Conservation (phyloP, 345 rosid genomes). For the Mangifera indica region DNA sequence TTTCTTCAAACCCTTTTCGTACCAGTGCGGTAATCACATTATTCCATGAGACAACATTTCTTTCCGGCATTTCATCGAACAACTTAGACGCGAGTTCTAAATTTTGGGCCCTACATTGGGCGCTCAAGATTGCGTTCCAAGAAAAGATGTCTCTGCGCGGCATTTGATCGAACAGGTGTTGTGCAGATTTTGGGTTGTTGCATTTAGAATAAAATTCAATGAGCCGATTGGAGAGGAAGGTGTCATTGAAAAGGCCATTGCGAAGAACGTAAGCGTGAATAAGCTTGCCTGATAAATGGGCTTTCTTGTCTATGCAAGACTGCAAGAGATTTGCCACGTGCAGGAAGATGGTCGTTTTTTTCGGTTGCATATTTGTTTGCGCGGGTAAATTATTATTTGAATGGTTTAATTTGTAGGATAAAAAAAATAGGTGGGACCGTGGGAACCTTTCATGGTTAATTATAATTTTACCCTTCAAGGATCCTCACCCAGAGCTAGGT, state of each 20-base stretch:
- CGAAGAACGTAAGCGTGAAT: slow-evolving; percentile 49
- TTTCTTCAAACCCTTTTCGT: slow-evolving; percentile 40
- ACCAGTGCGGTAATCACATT: slow-evolving; percentile 61
- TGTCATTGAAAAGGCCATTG: slow-evolving; percentile 34
- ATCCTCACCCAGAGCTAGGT: no score
- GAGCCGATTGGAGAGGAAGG: slow-evolving; percentile 66
- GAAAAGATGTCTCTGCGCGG: slow-evolving; percentile 58
- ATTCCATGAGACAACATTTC: slow-evolving; percentile 66
- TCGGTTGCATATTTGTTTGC: slow-evolving; percentile 20
- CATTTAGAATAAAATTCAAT: slow-evolving; percentile 55
- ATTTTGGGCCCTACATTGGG: slow-evolving; percentile 41
- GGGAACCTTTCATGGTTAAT: no score
- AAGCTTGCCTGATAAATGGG: slow-evolving; percentile 43
- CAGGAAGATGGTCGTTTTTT: slow-evolving; percentile 2
- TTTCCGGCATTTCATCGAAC: slow-evolving; percentile 68
- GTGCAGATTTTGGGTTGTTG: slow-evolving; percentile 34
- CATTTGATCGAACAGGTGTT: slow-evolving; percentile 40
- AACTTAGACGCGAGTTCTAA: slow-evolving; percentile 33
- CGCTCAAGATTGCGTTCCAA: slow-evolving; percentile 56
- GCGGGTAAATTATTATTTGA: not conserved
- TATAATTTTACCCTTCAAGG: no score
- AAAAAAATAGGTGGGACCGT: no score
- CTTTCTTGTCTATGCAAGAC: slow-evolving; percentile 42
- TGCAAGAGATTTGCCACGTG: slow-evolving; percentile 46
- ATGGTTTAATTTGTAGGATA: not conserved